phyloP scores from a whole-genome alignment of 805 yeast genomes.

The Jamesozyma spencerorum region DNA sequence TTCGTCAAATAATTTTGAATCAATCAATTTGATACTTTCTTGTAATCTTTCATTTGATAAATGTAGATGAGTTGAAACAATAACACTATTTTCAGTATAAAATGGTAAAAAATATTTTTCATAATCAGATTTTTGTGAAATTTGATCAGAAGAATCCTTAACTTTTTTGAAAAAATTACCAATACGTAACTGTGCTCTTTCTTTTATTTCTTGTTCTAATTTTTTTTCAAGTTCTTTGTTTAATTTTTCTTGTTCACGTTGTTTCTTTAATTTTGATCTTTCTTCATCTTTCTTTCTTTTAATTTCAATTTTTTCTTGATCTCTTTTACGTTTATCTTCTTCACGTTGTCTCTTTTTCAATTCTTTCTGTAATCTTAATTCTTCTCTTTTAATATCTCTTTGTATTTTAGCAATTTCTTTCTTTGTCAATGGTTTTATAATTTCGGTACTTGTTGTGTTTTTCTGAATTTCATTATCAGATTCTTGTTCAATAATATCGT shows the following conservation, averaged over 20 bases:
- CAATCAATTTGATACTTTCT: conserved; percentile 17
- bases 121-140: conserved; percentile 23
- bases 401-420: background rate
- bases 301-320: conserved; percentile 13
- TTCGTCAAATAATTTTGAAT: conserved; percentile 12
- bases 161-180: conserved; percentile 31
- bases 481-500: background rate
- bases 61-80: conserved; percentile 11
- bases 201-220: conserved; percentile 26
- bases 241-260: conserved; percentile 18
- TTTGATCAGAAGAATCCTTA: conserved; percentile 19
- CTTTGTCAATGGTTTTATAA: too few species aligned
- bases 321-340: conserved; percentile 10
- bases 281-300: conserved; percentile 14
- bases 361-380: conserved; percentile 4
- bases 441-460: too few species aligned
- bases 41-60: conserved; percentile 4
- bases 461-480: background rate
- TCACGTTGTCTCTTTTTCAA: conserved; percentile 7
- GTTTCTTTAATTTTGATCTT: conserved; percentile 9
- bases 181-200: conserved; percentile 32
- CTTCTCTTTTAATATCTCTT: background rate
- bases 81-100: conserved; percentile 31
- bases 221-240: conserved; percentile 23
- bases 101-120: conserved; percentile 31